phyloP scores from a whole-genome alignment of 2,329 filamentous ascomycete genomes.

The Trichoderma atrobrunneum region DNA sequence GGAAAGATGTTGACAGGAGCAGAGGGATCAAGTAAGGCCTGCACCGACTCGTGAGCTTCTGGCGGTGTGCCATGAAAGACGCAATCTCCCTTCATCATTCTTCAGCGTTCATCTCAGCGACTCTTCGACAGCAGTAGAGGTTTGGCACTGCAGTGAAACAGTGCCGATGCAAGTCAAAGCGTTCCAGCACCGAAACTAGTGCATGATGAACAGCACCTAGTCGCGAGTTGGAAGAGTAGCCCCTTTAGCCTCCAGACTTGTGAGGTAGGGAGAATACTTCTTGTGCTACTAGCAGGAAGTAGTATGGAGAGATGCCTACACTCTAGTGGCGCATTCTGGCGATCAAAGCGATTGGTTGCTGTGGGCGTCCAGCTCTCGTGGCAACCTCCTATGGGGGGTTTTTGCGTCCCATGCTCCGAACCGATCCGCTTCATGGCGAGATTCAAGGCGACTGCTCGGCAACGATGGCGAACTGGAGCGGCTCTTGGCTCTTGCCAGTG shows the following conservation, averaged over 20 bases:
- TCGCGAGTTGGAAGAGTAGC: not conserved
- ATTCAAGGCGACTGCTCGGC: not conserved
- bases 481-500: not conserved
- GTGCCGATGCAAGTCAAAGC: not conserved
- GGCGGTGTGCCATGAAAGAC: not conserved
- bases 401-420: not conserved
- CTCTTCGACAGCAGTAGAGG: not conserved
- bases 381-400: not conserved
- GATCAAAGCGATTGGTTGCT: not conserved
- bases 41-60: not conserved
- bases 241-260: not conserved
- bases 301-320: not conserved
- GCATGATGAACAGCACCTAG: not conserved
- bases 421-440: not conserved
- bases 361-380: constrained; percentile 6
- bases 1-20: not conserved
- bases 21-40: not conserved
- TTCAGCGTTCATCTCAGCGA: not conserved
- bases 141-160: not conserved
- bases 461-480: not conserved
- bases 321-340: not conserved
- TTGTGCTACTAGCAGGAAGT: not conserved
- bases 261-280: not conserved
- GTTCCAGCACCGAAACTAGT: not conserved
- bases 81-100: not conserved